phyloP scores from a whole-genome alignment of 1,284 basidiomycete species.

The Pholiota adiposa region DNA sequence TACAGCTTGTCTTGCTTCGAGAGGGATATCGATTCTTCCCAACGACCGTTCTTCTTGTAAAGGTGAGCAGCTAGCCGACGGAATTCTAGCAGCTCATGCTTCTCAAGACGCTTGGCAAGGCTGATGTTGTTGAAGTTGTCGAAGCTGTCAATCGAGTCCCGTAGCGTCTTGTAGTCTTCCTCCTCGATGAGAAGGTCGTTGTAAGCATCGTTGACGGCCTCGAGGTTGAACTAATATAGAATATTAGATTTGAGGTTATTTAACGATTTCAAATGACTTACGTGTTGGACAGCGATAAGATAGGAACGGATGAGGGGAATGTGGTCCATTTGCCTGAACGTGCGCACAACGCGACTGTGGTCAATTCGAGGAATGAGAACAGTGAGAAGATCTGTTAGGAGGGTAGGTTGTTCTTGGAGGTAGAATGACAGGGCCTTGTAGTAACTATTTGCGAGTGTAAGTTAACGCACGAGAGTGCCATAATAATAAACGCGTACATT shows the following conservation, averaged over 20 bases:
- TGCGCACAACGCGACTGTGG: conserved; percentile 92
- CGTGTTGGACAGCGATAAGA: conserved; percentile 95
- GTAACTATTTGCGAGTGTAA: conserved; percentile 53
- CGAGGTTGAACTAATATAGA: conserved; percentile 79
- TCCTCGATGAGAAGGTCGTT: conserved; percentile 98
- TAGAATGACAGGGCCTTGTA: conserved; percentile 91
- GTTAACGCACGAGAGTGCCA: conserved; percentile 1
- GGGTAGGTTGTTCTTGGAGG: conserved; percentile 90
- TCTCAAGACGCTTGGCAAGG: conserved; percentile 87
- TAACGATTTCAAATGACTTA: too few species aligned
- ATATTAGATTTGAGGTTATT: conserved; percentile 19
- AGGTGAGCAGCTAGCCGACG: conserved; percentile 92
- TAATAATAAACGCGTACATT: conserved; percentile 70
- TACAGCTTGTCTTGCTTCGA: conserved; percentile 97
- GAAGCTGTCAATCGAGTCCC: conserved; percentile 96
- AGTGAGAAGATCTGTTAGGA: conserved; percentile 92
- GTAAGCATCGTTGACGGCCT: conserved; percentile 97
- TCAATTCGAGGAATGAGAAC: conserved; percentile 94
- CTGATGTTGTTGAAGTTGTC: conserved; percentile 96
- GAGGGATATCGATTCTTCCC: conserved; percentile 94
- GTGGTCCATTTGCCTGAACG: conserved; percentile 95
- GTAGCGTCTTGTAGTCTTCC: conserved; percentile 96
- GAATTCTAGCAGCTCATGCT: conserved; percentile 95
- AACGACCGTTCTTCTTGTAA: conserved; percentile 96
- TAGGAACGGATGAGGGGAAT: conserved; percentile 95